Conservation (phyloP, 257 asterid species). For the Schizonepeta tenuifolia region DNA sequence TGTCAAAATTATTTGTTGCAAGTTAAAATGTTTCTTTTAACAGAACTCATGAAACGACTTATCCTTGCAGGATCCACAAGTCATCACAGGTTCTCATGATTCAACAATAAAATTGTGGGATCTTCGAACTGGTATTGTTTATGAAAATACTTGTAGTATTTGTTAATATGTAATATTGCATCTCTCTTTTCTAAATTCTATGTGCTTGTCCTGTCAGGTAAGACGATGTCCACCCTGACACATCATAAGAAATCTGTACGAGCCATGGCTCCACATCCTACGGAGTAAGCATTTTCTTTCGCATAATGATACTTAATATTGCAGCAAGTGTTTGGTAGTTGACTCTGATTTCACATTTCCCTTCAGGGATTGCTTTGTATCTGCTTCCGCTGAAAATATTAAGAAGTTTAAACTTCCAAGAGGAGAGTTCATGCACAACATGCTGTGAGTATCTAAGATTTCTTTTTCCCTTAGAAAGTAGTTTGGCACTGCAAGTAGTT, state of each 20-base stretch:
- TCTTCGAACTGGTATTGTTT: conserved; percentile 69
- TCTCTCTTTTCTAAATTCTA: conserved; percentile 29
- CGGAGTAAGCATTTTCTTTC: conserved; percentile 51
- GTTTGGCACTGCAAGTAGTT: too few species aligned
- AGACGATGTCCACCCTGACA: conserved; percentile 80
- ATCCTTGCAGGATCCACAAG: conserved; percentile 92
- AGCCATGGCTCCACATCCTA: conserved; percentile 85
- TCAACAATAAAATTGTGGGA: conserved; percentile 95
- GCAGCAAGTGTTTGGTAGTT: not conserved
- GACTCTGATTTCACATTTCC: conserved; percentile 25
- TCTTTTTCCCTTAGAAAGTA: too few species aligned
- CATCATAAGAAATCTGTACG: conserved; percentile 92
- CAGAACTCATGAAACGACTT: conserved; percentile 30
- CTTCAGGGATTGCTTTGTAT: conserved; percentile 85
- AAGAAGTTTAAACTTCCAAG: conserved; percentile 91
- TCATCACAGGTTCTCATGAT: conserved; percentile 94
- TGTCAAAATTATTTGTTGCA: conserved; percentile 22
- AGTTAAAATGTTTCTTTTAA: conserved; percentile 11
- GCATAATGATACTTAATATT: conserved; percentile 4
- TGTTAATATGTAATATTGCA: not conserved
- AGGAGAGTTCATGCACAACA: conserved; percentile 97
- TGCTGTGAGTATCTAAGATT: conserved; percentile 76
- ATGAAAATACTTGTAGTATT: not conserved
- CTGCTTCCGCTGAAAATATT: conserved; percentile 98
- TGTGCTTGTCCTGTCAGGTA: conserved; percentile 61